Percentiles rank a stretch among this genome's conserved stretches.
phyloP scores from a whole-genome alignment of 257 asterid genomes.

The Solanum bukasovii region DNA sequence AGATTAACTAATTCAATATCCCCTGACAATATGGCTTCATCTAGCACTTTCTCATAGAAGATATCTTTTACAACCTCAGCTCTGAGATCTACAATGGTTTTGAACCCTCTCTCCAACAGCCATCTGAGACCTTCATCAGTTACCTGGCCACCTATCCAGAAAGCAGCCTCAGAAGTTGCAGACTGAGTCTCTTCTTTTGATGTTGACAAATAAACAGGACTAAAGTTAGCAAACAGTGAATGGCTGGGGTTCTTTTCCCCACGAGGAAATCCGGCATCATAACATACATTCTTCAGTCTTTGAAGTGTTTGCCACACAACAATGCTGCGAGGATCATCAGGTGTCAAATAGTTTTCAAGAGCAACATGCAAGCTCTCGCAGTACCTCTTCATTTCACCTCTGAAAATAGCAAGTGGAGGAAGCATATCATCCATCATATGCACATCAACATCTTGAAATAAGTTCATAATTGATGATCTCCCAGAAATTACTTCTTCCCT shows the following conservation, averaged over 20 bases:
- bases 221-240: conserved; percentile 82
- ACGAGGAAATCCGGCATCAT: conserved; percentile 87
- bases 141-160: conserved; percentile 95
- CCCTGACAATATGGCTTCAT: conserved; percentile 44
- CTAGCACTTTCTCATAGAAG: conserved; percentile 49
- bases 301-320: conserved; percentile 91
- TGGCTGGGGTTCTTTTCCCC: conserved; percentile 64
- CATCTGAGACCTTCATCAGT: conserved; percentile 84
- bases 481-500: conserved; percentile 87
- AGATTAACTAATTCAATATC: conserved; percentile 56
- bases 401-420: conserved; percentile 89
- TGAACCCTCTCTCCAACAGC: conserved; percentile 74
- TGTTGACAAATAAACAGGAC: conserved; percentile 44
- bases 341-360: conserved; percentile 65
- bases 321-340: conserved; percentile 65
- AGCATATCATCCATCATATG: conserved; percentile 44
- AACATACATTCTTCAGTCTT: conserved; percentile 73
- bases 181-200: conserved; percentile 37
- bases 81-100: conserved; percentile 83
- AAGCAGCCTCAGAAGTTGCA: conserved; percentile 39
- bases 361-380: conserved; percentile 97
- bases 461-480: conserved; percentile 52
- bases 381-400: conserved; percentile 94
- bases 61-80: conserved; percentile 83
- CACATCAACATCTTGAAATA: conserved; percentile 51